phyloP scores from a whole-genome alignment of 148 eudicot species.

The Rhododendron henanense region DNA sequence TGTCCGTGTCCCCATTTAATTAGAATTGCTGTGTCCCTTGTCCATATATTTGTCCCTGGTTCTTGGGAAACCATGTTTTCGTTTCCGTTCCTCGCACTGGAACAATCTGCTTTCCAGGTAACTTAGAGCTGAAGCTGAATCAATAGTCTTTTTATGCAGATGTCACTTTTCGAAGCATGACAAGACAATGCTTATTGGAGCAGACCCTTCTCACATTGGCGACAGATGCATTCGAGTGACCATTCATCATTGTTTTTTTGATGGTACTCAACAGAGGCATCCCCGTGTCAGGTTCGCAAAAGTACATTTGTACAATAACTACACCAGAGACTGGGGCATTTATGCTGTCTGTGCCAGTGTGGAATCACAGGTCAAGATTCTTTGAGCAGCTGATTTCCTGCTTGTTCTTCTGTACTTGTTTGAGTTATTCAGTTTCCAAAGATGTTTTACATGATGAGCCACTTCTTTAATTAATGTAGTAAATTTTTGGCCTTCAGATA shows the following conservation, averaged over 20 bases:
- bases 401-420: neutral
- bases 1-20: neutral
- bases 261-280: constrained; percentile 88
- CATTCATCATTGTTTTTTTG: constrained; percentile 68
- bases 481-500: constrained; percentile 39
- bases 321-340: constrained; percentile 86
- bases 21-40: neutral
- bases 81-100: neutral
- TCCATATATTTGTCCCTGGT: neutral
- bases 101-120: neutral
- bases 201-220: constrained; percentile 47
- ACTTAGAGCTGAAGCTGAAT: neutral
- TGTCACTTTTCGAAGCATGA: constrained; percentile 76
- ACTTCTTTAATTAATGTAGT: neutral
- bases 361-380: constrained; percentile 67
- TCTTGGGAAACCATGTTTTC: neutral
- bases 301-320: constrained; percentile 90
- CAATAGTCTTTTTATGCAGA: constrained; percentile 29
- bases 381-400: neutral
- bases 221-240: constrained; percentile 30
- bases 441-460: neutral
- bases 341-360: constrained; percentile 97
- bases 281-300: constrained; percentile 87
- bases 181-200: constrained; percentile 93
- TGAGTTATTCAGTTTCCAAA: neutral